Conservation (phyloP, 176 grass and related monocot genomes). For the Eleusine indica region DNA sequence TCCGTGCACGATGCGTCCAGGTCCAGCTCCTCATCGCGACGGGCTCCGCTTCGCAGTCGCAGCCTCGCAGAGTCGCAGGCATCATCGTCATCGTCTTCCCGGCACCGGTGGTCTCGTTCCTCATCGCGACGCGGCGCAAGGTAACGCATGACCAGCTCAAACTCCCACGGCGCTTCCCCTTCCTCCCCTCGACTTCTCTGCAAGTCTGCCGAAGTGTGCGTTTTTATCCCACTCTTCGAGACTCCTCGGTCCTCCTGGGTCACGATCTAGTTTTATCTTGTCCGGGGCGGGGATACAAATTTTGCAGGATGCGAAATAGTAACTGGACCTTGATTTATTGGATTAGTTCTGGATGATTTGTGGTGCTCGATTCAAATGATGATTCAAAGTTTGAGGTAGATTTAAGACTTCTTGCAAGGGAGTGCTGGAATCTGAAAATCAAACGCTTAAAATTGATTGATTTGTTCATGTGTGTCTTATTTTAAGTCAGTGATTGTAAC, state of each 20-base stretch:
- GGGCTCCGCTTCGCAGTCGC: background rate
- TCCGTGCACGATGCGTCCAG: background rate
- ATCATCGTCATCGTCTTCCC: background rate
- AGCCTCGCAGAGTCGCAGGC: background rate
- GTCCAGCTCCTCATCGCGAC: background rate
- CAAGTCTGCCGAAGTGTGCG: background rate
- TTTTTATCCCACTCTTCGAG: background rate
- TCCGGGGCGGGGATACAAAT: no score
- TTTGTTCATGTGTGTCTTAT: background rate
- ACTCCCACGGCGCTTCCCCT: background rate
- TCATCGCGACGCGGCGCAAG: background rate
- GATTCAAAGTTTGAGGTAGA: background rate
- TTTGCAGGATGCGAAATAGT: background rate
- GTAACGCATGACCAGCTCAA: background rate
- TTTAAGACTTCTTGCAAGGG: background rate
- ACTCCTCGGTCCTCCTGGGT: background rate
- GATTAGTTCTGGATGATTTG: background rate
- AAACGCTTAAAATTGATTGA: background rate
- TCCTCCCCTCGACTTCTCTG: background rate
- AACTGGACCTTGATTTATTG: background rate
- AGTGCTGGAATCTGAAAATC: background rate
- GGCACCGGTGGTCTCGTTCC: background rate
- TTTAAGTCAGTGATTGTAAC: background rate
- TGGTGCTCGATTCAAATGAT: background rate
- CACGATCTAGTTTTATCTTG: background rate